A percentile compares a stretch with the other conserved stretches of the same genome.
phyloP scores from a whole-genome alignment of 225 moss, liverwort and hornwort genomes.

The Climacium dendroides region DNA sequence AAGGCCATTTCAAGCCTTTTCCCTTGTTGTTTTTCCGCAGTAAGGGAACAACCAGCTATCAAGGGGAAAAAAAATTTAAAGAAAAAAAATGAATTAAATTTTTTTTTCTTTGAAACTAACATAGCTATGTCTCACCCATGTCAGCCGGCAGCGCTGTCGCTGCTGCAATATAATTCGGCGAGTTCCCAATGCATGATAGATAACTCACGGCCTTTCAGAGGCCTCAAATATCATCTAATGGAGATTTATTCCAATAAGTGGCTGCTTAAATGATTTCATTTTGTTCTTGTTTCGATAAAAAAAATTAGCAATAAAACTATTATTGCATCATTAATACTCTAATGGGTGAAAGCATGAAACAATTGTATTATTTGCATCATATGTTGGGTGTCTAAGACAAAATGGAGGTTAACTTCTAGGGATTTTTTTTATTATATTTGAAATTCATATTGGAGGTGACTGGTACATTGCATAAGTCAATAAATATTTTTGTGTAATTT shows the following conservation, averaged over 20 bases:
- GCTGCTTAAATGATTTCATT: background rate
- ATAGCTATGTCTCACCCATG: too few relatives aligned
- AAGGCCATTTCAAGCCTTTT: too few relatives aligned
- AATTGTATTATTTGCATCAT: background rate
- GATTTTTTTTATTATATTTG: accelerated
- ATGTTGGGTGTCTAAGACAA: accelerated
- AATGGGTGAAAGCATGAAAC: background rate
- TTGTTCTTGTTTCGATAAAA: background rate
- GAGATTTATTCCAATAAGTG: background rate
- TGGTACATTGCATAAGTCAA: background rate
- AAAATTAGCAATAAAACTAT: accelerated
- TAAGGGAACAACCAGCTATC: too few relatives aligned
- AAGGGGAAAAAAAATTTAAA: too few relatives aligned
- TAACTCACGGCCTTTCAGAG: too few relatives aligned
- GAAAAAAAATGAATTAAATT: too few relatives aligned
- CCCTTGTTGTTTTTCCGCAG: too few relatives aligned
- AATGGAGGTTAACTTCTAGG: background rate
- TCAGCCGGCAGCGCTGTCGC: too few relatives aligned
- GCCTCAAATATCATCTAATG: too few relatives aligned
- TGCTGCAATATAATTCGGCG: too few relatives aligned
- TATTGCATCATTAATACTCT: background rate
- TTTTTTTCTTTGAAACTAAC: too few relatives aligned
- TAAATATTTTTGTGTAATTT: background rate
- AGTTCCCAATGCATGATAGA: too few relatives aligned
- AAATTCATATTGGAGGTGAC: background rate